A percentile compares a stretch with the other conserved stretches of the same genome.
These are phyloP conservation scores for Proliferodiscus dingleyae DNA, from an alignment of 2,329 filamentous ascomycete species.

Conservation along the genomic window DNA sequence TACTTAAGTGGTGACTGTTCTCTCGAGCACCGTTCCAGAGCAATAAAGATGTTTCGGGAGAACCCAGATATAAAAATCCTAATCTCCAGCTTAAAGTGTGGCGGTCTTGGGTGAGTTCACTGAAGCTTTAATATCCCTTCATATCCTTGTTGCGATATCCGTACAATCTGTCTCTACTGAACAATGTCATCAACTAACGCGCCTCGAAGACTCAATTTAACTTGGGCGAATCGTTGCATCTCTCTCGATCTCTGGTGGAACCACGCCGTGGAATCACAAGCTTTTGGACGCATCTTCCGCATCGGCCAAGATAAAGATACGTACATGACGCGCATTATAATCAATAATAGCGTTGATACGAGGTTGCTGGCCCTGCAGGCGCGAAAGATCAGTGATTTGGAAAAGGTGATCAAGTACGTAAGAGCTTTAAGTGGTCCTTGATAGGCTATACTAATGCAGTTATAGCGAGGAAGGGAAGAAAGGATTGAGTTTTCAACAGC, in stretches of 20 bases:
- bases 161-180: background rate
- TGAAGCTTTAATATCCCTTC: background rate
- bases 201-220: conserved; percentile 47
- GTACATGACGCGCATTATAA: conserved; percentile 52
- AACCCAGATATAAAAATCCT: conserved; percentile 40
- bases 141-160: background rate
- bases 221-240: conserved; percentile 45
- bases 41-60: conserved; percentile 42
- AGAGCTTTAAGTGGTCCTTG: too few relatives aligned
- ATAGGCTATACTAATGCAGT: too few relatives aligned
- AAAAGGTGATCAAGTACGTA: conserved; percentile 28
- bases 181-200: background rate
- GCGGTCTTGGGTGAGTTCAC: conserved; percentile 41
- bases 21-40: conserved; percentile 38
- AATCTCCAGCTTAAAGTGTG: conserved; percentile 51
- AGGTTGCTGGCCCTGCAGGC: conserved; percentile 51
- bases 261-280: conserved; percentile 52
- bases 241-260: conserved; percentile 37
- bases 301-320: conserved; percentile 60
- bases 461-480: conserved; percentile 4
- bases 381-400: conserved; percentile 46
- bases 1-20: conserved; percentile 44
- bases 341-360: conserved; percentile 53
- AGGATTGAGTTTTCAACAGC: conserved; percentile 30
- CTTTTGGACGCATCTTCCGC: conserved; percentile 54